Evolutionary conservation across 805 yeast species (phyloP).

Genomic region (Yamadazyma nakazawae): DNA sequence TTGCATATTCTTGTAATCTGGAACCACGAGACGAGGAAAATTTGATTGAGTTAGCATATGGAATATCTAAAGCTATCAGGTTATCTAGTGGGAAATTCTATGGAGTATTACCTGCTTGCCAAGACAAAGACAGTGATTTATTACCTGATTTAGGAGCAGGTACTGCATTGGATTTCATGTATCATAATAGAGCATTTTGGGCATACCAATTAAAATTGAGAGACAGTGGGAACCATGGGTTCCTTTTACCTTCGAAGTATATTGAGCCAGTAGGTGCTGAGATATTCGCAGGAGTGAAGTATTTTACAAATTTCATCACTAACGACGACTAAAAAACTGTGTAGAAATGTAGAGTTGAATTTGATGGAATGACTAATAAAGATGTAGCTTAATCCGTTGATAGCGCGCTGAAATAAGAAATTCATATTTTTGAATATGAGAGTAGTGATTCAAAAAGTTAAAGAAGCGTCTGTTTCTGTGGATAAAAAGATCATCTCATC

Average conservation of each 20-base stretch:
- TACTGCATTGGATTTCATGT: slow-evolving; percentile 78
- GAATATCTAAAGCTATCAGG: slow-evolving; percentile 71
- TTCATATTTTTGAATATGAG: slow-evolving; percentile 49
- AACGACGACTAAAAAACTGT: slow-evolving; percentile 19
- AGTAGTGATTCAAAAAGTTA: slow-evolving; percentile 87
- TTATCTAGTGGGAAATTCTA: slow-evolving; percentile 60
- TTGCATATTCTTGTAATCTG: slow-evolving; percentile 72
- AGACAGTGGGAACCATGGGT: slow-evolving; percentile 82
- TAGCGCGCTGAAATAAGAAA: not conserved
- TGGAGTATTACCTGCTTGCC: slow-evolving; percentile 72
- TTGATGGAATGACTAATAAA: not conserved
- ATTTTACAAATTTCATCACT: slow-evolving; percentile 48
- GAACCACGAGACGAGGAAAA: slow-evolving; percentile 79
- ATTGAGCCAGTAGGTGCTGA: slow-evolving; percentile 79
- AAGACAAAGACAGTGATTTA: slow-evolving; percentile 72
- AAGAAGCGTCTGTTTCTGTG: slow-evolving; percentile 85
- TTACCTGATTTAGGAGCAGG: slow-evolving; percentile 78
- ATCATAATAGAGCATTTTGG: slow-evolving; percentile 77
- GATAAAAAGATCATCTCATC: slow-evolving; percentile 65
- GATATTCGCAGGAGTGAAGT: slow-evolving; percentile 62
- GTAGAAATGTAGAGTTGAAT: not conserved
- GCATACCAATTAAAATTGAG: slow-evolving; percentile 80
- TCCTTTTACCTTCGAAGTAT: slow-evolving; percentile 65
- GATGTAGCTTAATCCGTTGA: not conserved
- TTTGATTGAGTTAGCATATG: slow-evolving; percentile 76